Evolutionary conservation across 495 filamentous ascomycete species (phyloP), one percentile per base, ranked within the genome.

Genomic region (Copromyces sp.): DNA sequence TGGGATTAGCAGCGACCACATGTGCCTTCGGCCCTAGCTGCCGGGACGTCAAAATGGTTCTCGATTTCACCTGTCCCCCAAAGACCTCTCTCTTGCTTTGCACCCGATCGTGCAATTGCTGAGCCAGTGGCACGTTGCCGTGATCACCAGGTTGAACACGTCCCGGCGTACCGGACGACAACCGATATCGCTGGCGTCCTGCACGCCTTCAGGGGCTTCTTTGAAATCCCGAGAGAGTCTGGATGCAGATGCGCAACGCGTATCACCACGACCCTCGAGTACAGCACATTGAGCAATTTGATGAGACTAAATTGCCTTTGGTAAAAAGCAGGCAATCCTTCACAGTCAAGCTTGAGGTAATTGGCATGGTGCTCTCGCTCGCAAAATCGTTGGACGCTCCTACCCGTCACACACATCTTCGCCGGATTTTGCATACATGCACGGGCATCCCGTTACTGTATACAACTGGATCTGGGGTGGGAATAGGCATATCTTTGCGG

Each of bases 131-230:
- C 44, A 70, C 47, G 45, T 65, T 72, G 47, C 72, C 68, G 44
- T 45, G 71, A 41, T 41, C 37, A 39, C 68, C 40, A 24, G 40
- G 45, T 35, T 65, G 39, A 69, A 71, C 32, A n/a, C 68, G 32
- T 72, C 44, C 38, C 29, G 70, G 41, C 39, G 53, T 65, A 16
- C 53, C 53, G 29, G 29, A 35, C 12, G 12, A 65, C 24, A 14
- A 59, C 75, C 73, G 76, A 77, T 73, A 74, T 78, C 73, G 75
- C 76, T 74, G 73, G 71, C 71, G 47, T 71, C 72, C 72, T 71
- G 73, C 76, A 72, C 61, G 53, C 53, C 35, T 47, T 47, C 53
- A 69, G 53, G 47, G 35, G 39, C 69, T 69, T 69, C 59, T 37
- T 38, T 24, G 41, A 41, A 69, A 47, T 71, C 59, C 73, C 32